phyloP scores from a whole-genome alignment of 768 basidiomycete genomes.

The Pisolithus orientalis region DNA sequence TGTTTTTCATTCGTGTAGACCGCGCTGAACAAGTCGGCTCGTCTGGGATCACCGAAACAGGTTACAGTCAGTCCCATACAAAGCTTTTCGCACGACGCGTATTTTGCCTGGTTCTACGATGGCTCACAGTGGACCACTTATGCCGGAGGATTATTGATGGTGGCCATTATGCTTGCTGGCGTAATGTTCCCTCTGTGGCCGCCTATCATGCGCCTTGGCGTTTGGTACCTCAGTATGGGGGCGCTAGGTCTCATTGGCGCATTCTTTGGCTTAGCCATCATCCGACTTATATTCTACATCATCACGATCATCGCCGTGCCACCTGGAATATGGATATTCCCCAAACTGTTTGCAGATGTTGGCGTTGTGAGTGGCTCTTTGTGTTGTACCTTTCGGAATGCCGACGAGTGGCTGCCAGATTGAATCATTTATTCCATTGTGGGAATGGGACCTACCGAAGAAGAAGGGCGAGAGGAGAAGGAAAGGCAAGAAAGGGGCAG shows the following conservation, averaged over 20 bases:
- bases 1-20: constrained; percentile 91
- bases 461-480: constrained; percentile 65
- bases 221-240: constrained; percentile 89
- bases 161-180: constrained; percentile 86
- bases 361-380: constrained; percentile 74
- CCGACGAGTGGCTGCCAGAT: constrained; percentile 44
- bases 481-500: constrained; percentile 45
- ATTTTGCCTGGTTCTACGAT: constrained; percentile 97
- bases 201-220: constrained; percentile 82
- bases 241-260: constrained; percentile 84
- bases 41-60: constrained; percentile 70
- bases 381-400: neutral
- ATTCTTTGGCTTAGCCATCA: constrained; percentile 86
- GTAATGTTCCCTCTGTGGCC: constrained; percentile 99
- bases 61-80: constrained; percentile 68
- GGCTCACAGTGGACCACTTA: constrained; percentile 92
- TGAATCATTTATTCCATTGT: constrained; percentile 93
- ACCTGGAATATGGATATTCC: constrained; percentile 99
- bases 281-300: constrained; percentile 90
- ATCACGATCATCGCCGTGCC: constrained; percentile 80
- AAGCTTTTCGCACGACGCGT: constrained; percentile 68
- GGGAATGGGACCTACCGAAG: constrained; percentile 91
- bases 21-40: constrained; percentile 49
- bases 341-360: constrained; percentile 94
- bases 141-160: constrained; percentile 86